Evolutionary conservation across 768 basidiomycete genomes (phyloP), one percentile per base, ranked within the genome.

Genomic region (Mycena amicta): DNA sequence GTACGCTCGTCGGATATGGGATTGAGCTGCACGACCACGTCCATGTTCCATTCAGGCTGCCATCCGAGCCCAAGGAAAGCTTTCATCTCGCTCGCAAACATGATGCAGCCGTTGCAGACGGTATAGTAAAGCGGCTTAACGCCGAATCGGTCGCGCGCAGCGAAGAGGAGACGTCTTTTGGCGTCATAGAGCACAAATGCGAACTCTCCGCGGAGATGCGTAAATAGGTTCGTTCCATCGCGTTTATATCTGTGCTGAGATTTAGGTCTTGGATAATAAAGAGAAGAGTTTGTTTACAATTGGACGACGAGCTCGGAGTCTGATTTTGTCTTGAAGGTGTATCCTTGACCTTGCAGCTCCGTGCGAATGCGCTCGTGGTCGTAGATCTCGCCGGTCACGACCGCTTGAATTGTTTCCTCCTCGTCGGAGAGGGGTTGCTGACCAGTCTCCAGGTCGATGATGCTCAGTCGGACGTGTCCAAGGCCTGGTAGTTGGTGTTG

Each of bases 51-150:
- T 49, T 61, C 39, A 1, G 65, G 56, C 18, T 61, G 31, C 65
- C 65, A 66, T 25, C 65, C 65, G 25, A 66, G 47, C 2, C 49
- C 50, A 41, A 59, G 56, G 33, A 66, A 54, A 1, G 65, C 56
- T 50, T 66, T 66, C 56, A 63, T 61, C 43, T 66, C 65, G 39
- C 62, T 66, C 6, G 43, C 62, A 8, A 66, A 50, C 11, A 66
- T 20, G 11, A 66, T 50, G n/a, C 39, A 8, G 12, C 57, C 63
- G 15, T 64, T 50, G 22, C 23, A 41, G 16, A 62, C n/a, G n/a
- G 63, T 62, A 60, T 65, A 66, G 39, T 65, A 66, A 20, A 66
- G 57, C 11, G 66, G 66, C 27, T 66, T 66, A 40, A 66, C 60
- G 1, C 66, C 66, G 50, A 66, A 66, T 4, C 66, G 33, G 53